Evolutionary conservation across 768 basidiomycete genomes (phyloP), one percentile per base, ranked within the genome.

Genomic region (Zangia roseola): DNA sequence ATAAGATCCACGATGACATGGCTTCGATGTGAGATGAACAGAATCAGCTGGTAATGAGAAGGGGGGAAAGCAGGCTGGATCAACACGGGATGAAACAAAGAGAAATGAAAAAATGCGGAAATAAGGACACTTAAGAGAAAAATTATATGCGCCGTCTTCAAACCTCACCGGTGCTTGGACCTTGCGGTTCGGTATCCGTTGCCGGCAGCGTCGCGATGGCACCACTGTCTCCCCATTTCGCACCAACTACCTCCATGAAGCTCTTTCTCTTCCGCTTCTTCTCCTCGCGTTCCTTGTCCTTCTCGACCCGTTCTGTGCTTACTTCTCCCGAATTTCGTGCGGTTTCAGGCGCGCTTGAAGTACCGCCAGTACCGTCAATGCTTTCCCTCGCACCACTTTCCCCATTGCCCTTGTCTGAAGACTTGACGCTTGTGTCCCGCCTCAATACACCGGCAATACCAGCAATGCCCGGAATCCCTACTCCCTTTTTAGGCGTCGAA

Each of bases 241-340:
- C 63, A 19, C 60, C 52, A n/a, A 64, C 63, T 7, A 67, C 60
- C 68, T 79, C 82, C 49, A 68, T 69, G 31, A 68, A 69, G 59
- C 83, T 80, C 70, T 78, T 81, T 70, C 81, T 80, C 56, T 79
- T 78, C 64, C 82, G 83, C 69, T 83, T 76, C 70, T 76, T 78
- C 65, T 79, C 74, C 44, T 77, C 80, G 62, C 82, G 82, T 56
- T 70, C 69, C 60, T 74, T 80, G 43, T 69, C 69, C 62, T 79
- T 80, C 81, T 57, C 78, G 40, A 67, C 68, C 39, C 63, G 68
- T 80, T 87, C 37, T 2, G 49, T 31, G 70, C 62, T 16, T 50
- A 85, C 84, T 47, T 83, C 83, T 25, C 69, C 76, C 20, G 72
- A 69, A 46, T 60, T 72, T 42, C 73, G 70, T 19, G 58, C 54